phyloP scores from a whole-genome alignment of 768 basidiomycete species.

The Psilocybe sp. region DNA sequence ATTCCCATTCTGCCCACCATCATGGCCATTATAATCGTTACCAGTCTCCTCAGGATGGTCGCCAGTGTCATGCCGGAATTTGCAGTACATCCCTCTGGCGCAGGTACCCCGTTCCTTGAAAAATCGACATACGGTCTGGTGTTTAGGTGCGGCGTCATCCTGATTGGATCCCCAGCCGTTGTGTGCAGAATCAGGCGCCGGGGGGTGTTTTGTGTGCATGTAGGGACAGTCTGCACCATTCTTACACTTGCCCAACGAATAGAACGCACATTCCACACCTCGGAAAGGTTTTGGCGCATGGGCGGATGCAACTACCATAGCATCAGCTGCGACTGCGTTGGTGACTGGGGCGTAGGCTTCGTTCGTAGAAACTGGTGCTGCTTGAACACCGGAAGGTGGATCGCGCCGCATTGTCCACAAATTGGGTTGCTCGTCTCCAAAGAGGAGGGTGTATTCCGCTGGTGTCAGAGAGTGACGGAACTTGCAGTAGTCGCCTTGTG shows the following conservation, averaged over 20 bases:
- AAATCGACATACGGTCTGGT: conserved; percentile 20
- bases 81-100: conserved; percentile 17
- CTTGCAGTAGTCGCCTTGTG: conserved; percentile 26
- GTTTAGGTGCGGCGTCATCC: conserved; percentile 2
- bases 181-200: not conserved
- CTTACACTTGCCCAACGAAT: conserved; percentile 33
- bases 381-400: not conserved
- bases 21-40: not conserved
- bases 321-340: not conserved
- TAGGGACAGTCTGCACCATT: conserved; percentile 38
- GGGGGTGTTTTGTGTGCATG: conserved; percentile 23
- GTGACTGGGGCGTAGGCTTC: not conserved
- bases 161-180: conserved; percentile 7
- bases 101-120: conserved; percentile 20
- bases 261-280: conserved; percentile 28
- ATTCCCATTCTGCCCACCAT: not conserved
- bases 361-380: not conserved
- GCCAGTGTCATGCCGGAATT: conserved; percentile 17
- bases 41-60: not conserved
- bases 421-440: conserved; percentile 35
- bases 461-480: conserved; percentile 40
- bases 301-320: not conserved
- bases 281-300: not conserved
- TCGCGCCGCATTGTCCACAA: conserved; percentile 21
- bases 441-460: conserved; percentile 36